These are phyloP conservation scores for Anacardium occidentale DNA, from an alignment of 345 rosid genomes.

Conservation along the genomic window DNA sequence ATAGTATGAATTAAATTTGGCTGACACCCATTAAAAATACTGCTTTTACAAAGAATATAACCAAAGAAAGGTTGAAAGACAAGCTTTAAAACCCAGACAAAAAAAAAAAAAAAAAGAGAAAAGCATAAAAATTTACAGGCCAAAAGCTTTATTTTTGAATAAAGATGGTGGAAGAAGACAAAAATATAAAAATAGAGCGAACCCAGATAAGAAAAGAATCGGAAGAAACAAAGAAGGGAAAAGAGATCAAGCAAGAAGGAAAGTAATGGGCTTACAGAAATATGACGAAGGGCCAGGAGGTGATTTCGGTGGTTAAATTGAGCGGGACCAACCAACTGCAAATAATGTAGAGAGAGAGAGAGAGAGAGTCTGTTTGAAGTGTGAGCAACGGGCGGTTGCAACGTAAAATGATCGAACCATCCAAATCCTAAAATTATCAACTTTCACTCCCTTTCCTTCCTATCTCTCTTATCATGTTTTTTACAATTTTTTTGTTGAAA, in stretches of 20 bases:
- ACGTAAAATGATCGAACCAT: too few relatives aligned
- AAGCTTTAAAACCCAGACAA: constrained; percentile 19
- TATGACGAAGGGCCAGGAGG: constrained; percentile 39
- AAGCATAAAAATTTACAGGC: not conserved
- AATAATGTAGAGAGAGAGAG: not conserved
- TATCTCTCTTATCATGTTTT: too few relatives aligned
- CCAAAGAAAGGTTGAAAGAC: not conserved
- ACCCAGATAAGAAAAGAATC: not conserved
- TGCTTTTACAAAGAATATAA: constrained; percentile 9
- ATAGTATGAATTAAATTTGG: not conserved
- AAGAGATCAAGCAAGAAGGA: not conserved
- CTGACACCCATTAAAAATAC: not conserved
- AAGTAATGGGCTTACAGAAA: constrained; percentile 24
- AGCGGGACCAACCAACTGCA: constrained; percentile 48
- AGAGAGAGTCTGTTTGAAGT: not conserved
- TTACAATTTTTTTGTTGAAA: too few relatives aligned
- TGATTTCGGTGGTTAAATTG: constrained; percentile 48
- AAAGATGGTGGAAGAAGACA: not conserved
- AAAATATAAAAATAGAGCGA: constrained; percentile 3
- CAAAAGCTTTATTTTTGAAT: too few relatives aligned
- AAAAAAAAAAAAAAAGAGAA: not conserved
- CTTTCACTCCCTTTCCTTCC: too few relatives aligned
- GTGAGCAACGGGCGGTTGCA: not conserved
- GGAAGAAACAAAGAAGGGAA: not conserved
- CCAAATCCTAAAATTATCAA: too few relatives aligned